Evolutionary conservation across 768 basidiomycete species (phyloP), one percentile per base, ranked within the genome.

Genomic region (Dacryopinax primogenitus): DNA sequence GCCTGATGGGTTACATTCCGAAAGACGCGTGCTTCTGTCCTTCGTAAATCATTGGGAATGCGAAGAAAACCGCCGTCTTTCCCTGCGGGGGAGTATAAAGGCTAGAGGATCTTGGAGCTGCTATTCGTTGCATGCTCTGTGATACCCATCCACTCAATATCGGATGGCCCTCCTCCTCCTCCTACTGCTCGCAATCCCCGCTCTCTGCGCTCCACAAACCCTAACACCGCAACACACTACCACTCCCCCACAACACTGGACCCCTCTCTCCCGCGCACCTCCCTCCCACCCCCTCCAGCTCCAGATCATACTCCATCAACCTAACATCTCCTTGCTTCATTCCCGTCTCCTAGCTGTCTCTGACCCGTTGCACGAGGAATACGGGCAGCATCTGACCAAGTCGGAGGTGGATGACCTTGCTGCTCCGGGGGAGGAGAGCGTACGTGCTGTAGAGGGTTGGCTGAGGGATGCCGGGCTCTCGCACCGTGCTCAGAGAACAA

Each of bases 211-310:
- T 28, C 51, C 51, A 3, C 51, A 26, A 9, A 13, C 13, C 51
- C 11, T 28, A 15, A 3, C 32, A 23, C 45, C 23, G 13, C 3
- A 58, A 13, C 26, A 58, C 9, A 23, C 26, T 6, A 30, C 21
- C 51, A 11, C 32, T 18, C 11, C 51, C 26, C 51, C 51, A 3
- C 30, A 15, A 3, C 12, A 6, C 23, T 58, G 51, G 51, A 23
- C 15, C 11, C 39, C 63, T 6, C 28, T 44, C 26, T 1, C 12
- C 13, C 30, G 35, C 39, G 63, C 63, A 11, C 41, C 65, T 21
- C 62, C 62, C 12, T 7, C 18, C 34, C 65, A 66, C 33, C 18
- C 33, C 16, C 21, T 66, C 62, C 32, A 18, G 16, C 65, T 66
- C 0, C 62, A 36, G n/a, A 9, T 66, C 65, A 3, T 26, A 26